Conservation (phyloP, 495 filamentous ascomycete species). For the Podospora sp. region DNA sequence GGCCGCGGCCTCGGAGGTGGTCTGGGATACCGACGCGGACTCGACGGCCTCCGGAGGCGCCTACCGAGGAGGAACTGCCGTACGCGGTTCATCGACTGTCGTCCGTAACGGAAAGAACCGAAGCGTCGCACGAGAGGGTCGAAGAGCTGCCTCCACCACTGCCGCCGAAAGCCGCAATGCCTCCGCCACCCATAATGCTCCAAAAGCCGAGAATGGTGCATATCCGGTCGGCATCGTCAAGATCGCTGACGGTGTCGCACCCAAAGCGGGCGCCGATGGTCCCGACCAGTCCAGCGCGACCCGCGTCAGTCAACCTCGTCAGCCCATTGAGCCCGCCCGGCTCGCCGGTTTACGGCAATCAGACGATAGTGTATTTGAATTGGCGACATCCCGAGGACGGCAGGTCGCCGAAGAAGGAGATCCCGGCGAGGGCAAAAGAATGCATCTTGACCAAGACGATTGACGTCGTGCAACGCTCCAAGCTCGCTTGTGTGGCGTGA, state of each 20-base stretch:
- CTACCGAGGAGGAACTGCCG: background rate
- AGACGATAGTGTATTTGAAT: background rate
- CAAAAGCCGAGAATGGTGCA: background rate
- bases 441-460: background rate
- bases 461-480: background rate
- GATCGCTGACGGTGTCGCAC: background rate
- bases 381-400: background rate
- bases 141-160: background rate
- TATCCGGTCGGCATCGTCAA: background rate
- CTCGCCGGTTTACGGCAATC: background rate
- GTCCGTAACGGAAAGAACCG: background rate
- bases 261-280: background rate
- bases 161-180: background rate
- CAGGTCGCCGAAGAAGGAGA: background rate
- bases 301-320: background rate
- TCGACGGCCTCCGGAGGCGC: slow-evolving; percentile 4
- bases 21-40: slow-evolving; percentile 22
- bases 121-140: background rate
- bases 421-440: background rate
- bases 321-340: slow-evolving; percentile 4
- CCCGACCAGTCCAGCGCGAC: background rate
- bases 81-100: slow-evolving; percentile 5
- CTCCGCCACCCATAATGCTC: background rate
- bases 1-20: slow-evolving; percentile 11
- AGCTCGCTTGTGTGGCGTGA: background rate